Base-by-base conservation (phyloP, 768 basidiomycete species). In the Collybia sordida region DNA sequence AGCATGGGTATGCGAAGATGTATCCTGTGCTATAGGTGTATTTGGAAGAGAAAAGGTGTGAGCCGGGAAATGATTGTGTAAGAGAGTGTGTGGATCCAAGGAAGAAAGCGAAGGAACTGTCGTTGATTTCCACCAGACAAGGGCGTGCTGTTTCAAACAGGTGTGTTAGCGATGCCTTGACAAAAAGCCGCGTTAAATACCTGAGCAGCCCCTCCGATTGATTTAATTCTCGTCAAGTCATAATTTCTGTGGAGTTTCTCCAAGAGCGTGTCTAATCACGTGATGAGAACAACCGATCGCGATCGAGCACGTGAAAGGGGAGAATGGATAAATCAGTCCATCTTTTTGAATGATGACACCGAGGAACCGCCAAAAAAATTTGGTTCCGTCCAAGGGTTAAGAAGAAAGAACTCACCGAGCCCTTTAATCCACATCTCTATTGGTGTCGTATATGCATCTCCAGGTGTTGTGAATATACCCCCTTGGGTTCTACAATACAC, bases 381-480 rank as follows among this genome's bases (percentile, higher is more conserved):
- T 83, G 83, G 70, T 85, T 82, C 81, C 82, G 82, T 70, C 61
- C 61, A 53, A 56, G 50, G 56, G 53, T 47, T 51, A 49, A 45
- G 58, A 49, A 53, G 45, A 42, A 14, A 52, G 52, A 49, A 72
- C 85, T 68, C 65, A 90, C 91, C 91, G 43, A 93, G 79, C 14
- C 78, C 87, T 64, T 89, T 90, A 47, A 91, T 83, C 90, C 90
- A 93, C 88, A 93, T 90, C 60, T 93, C 90, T 40, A 93, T 79
- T 1, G 91, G 90, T 6, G 90, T 91, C 34, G 88, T 92, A 63
- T 88, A 91, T 19, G 88, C 89, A 66, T 93, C 90, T 24, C 88
- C 89, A 3, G 88, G 86, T 0, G 88, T 89, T 38, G 88, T 91
- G 67, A 91, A 91, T 51, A 93, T 88, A 4, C 91, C 91, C 41